Percentiles rank a stretch among this genome's conserved stretches.
Evolutionary conservation across 2,329 filamentous ascomycete genomes (phyloP).

Genomic region (Dryadomyces quercus-mongolicae): DNA sequence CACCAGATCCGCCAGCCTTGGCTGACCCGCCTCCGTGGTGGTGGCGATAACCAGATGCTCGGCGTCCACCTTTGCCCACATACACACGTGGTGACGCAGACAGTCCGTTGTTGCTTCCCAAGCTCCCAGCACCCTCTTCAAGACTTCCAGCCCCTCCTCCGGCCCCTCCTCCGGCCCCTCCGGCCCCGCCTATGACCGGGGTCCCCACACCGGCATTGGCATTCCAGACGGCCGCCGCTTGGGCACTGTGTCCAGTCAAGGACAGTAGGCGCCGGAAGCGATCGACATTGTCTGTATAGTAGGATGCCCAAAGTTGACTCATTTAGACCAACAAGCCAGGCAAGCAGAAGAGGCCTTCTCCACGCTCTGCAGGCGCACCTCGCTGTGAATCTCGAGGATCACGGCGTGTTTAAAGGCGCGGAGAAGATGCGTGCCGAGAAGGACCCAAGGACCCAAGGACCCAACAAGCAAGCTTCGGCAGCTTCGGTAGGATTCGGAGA

Average conservation of each 20-base stretch:
- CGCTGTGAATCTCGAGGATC: slow-evolving; percentile 76
- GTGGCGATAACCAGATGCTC: slow-evolving; percentile 33
- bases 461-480: no score
- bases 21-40: slow-evolving; percentile 12
- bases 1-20: slow-evolving; percentile 27
- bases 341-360: slow-evolving; percentile 17
- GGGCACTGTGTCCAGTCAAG: slow-evolving; percentile 49
- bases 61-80: slow-evolving; percentile 24
- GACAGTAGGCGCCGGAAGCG: slow-evolving; percentile 81
- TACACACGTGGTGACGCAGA: not conserved
- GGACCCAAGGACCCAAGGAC: slow-evolving; percentile 9
- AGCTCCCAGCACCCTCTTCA: slow-evolving; percentile 11
- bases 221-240: slow-evolving; percentile 38
- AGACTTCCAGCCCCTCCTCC: slow-evolving; percentile 13
- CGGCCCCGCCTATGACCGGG: slow-evolving; percentile 6
- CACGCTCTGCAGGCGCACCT: slow-evolving; percentile 57
- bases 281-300: slow-evolving; percentile 96
- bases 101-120: slow-evolving; percentile 22
- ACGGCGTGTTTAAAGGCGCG: slow-evolving; percentile 87
- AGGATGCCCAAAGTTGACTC: slow-evolving; percentile 97
- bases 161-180: slow-evolving; percentile 9
- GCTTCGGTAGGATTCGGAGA: no score
- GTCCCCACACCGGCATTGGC: slow-evolving; percentile 22
- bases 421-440: slow-evolving; percentile 17
- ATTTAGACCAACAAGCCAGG: slow-evolving; percentile 25